Evolutionary conservation across 2,329 filamentous ascomycete species (phyloP).

Genomic region (Aspergillus thermomutatus): DNA sequence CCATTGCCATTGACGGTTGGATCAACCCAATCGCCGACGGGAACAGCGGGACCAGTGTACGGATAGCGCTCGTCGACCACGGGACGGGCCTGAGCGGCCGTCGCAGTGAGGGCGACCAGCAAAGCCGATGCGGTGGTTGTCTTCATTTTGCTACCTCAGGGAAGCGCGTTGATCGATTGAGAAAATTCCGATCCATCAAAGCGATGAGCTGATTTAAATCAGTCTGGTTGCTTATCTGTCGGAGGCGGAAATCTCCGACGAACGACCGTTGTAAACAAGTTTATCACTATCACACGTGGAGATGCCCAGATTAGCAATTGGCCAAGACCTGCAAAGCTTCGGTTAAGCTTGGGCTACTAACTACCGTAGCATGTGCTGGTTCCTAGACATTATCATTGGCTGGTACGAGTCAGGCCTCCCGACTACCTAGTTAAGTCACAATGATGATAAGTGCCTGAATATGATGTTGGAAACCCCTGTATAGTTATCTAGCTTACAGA

Average conservation of each 20-base stretch:
- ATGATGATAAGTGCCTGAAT: too few relatives aligned
- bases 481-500: too few relatives aligned
- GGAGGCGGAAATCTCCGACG: not conserved
- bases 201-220: not conserved
- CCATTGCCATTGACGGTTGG: conserved; percentile 51
- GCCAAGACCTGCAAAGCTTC: conserved; percentile 31
- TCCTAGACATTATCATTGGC: not conserved
- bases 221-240: not conserved
- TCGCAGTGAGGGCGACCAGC: conserved; percentile 19
- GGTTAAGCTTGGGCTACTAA: not conserved
- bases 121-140: conserved; percentile 16
- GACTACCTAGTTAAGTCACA: too few relatives aligned
- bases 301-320: conserved; percentile 4
- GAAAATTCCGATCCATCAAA: not conserved
- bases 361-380: not conserved
- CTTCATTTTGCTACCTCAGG: conserved; percentile 12
- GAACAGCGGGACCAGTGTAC: conserved; percentile 49
- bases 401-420: too few relatives aligned
- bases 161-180: conserved; percentile 2
- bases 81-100: conserved; percentile 20
- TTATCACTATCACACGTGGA: conserved; percentile 11
- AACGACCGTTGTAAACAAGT: not conserved
- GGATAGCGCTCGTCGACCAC: conserved; percentile 44
- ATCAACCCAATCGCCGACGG: conserved; percentile 52
- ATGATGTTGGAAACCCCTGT: too few relatives aligned